Evolutionary conservation across 1,284 basidiomycete species (phyloP).

Genomic region (Apiotrichum siamense): DNA sequence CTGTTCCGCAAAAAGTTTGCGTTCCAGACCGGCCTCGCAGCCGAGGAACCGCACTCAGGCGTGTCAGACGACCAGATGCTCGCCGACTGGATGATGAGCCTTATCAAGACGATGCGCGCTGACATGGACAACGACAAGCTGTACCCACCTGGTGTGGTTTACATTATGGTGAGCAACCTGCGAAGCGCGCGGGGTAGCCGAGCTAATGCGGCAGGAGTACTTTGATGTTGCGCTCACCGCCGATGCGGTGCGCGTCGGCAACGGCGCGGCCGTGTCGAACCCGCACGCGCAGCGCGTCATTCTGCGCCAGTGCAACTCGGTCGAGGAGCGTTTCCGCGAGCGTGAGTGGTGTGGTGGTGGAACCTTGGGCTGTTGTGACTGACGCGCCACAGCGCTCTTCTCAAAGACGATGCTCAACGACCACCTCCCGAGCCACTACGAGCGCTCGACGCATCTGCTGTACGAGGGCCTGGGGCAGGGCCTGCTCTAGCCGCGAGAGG

Average conservation of each 20-base stretch:
- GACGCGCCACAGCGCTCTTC: slow-evolving; percentile 29
- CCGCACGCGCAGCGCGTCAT: slow-evolving; percentile 47
- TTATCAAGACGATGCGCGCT: slow-evolving; percentile 48
- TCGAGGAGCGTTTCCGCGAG: slow-evolving; percentile 51
- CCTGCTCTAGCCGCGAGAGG: too few relatives aligned
- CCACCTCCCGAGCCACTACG: slow-evolving; percentile 43
- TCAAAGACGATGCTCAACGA: slow-evolving; percentile 44
- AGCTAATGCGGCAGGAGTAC: slow-evolving; percentile 36
- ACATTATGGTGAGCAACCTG: slow-evolving; percentile 32
- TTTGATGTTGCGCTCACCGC: slow-evolving; percentile 45
- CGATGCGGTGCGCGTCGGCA: slow-evolving; percentile 9
- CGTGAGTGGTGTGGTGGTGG: slow-evolving; percentile 32
- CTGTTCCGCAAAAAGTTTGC: slow-evolving; percentile 28
- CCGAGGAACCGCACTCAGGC: background rate
- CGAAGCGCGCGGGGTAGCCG: background rate
- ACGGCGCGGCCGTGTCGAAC: slow-evolving; percentile 10
- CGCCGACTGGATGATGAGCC: slow-evolving; percentile 46
- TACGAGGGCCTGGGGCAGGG: slow-evolving; percentile 30
- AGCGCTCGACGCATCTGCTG: slow-evolving; percentile 39
- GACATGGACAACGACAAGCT: slow-evolving; percentile 49
- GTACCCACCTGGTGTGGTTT: slow-evolving; percentile 44
- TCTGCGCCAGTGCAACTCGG: slow-evolving; percentile 49
- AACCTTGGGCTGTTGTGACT: background rate
- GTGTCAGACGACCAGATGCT: slow-evolving; percentile 24
- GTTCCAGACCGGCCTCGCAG: slow-evolving; percentile 1